phyloP scores from a whole-genome alignment of 768 basidiomycete species.

The Leucosporidium yakuticum region DNA sequence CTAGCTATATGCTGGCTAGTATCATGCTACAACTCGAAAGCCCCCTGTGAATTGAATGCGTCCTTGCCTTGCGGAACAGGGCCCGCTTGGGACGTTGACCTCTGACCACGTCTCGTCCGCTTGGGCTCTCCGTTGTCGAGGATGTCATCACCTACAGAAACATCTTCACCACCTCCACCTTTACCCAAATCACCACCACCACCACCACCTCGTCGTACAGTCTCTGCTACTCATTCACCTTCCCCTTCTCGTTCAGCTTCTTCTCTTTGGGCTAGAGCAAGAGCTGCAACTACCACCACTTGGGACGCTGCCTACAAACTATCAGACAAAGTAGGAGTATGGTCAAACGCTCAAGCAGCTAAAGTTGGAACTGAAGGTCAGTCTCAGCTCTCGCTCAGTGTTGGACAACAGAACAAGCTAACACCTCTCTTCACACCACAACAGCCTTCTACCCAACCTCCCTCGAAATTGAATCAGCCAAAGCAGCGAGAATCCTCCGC shows the following conservation, averaged over 20 bases:
- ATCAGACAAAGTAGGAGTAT: background rate
- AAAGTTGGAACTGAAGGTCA: background rate
- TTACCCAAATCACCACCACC: background rate
- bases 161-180: background rate
- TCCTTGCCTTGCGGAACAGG: no score
- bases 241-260: background rate
- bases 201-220: constrained; percentile 4
- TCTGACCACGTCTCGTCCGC: no score
- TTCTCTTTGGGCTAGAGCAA: background rate
- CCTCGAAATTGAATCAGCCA: constrained; percentile 1
- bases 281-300: no score
- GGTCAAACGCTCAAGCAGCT: background rate
- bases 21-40: no score
- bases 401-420: no score
- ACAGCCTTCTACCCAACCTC: background rate
- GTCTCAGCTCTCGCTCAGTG: background rate
- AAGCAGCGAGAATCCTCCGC: constrained; percentile 13
- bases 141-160: background rate
- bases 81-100: no score
- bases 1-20: no score
- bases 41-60: no score
- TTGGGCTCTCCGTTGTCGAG: no score
- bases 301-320: background rate
- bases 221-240: background rate
- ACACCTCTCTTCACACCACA: background rate